Conservation (phyloP, 257 asterid genomes). For the Ocimum tenuiflorum region DNA sequence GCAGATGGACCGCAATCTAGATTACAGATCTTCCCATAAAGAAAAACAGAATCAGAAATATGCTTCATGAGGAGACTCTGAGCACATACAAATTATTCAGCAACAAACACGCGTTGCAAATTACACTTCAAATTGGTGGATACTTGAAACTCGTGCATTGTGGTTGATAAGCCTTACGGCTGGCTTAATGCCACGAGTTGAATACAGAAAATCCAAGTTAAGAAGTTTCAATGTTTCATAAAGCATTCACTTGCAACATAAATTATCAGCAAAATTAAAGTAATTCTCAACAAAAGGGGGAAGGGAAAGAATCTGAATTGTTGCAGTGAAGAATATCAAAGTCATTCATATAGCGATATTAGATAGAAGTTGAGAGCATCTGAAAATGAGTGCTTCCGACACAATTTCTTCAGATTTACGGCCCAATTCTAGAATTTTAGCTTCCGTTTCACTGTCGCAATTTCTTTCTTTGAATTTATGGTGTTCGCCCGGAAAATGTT, state of each 20-base stretch:
- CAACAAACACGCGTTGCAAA: not conserved
- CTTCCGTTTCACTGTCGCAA: constrained; percentile 54
- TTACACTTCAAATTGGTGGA: too few relatives aligned
- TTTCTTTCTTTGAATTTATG: constrained; percentile 29
- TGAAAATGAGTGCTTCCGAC: constrained; percentile 39
- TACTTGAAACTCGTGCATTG: too few relatives aligned
- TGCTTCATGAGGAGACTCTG: not conserved
- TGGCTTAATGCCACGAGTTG: not conserved
- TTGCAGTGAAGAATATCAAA: not conserved
- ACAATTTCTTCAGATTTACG: constrained; percentile 54
- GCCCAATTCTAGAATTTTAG: constrained; percentile 42
- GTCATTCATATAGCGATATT: not conserved
- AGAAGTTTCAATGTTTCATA: too few relatives aligned
- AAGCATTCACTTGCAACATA: too few relatives aligned
- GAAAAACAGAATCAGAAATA: too few relatives aligned
- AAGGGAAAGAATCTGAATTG: not conserved
- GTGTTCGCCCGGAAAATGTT: constrained; percentile 44
- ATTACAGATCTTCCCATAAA: too few relatives aligned
- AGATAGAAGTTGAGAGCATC: not conserved
- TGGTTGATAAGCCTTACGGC: not conserved
- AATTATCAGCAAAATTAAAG: not conserved
- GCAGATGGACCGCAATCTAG: too few relatives aligned
- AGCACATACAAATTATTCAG: not conserved
- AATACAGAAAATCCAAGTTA: too few relatives aligned
- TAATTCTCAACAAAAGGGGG: too few relatives aligned